Base-by-base conservation (phyloP, 495 filamentous ascomycete genomes). In the Antarctomyces pellizariae region DNA sequence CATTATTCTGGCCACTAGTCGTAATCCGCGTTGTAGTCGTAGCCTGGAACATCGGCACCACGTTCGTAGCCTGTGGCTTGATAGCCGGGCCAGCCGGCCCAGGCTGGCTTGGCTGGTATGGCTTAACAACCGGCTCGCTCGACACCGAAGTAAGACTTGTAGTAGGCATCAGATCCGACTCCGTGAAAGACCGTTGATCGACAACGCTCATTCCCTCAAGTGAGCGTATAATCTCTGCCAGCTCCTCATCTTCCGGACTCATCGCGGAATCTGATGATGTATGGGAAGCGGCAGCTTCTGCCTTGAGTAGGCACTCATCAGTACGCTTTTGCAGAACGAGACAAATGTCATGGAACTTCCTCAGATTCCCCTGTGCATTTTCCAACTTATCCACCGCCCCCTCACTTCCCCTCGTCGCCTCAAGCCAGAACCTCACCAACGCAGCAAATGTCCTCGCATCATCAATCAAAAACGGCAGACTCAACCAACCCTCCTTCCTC, bases 401-500 rank as follows among this genome's bases (percentile, higher is more conserved):
- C 57, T 23, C 48, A 51, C 33, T 47, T 53, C 48, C n/a, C n/a
- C n/a, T n/a, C 18, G 58, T 55, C 10, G 52, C 42, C 19, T 80
- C 73, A 9, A 86, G 59, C 86, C 86, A 99, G 18, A 95, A 58
- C 30, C 71, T 70, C 25, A 90, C 73, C 10, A 99, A 50, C n/a
- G 69, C 70, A 6, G 86, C 82, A 41, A 77, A 93, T 44, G 74
- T 79, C 27, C 79, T 67, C 3, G 80, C 67, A 31, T 84, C 72
- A 37, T 99, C 86, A 39, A 99, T 76, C 7, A 99, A 62, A 43
- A 91, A 93, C 1, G 86, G 86, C 14, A 99, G 64, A 17, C 75
- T 83, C 5, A 84, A 89, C 36, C 93, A 95, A 0, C 86, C 86
- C 52, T 99, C 89, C 24, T 77, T 64, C 12, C 76, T 80, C 5